These are phyloP conservation scores for Aspergillus thermomutatus DNA, from an alignment of 2,329 filamentous ascomycete species.

Conservation along the genomic window DNA sequence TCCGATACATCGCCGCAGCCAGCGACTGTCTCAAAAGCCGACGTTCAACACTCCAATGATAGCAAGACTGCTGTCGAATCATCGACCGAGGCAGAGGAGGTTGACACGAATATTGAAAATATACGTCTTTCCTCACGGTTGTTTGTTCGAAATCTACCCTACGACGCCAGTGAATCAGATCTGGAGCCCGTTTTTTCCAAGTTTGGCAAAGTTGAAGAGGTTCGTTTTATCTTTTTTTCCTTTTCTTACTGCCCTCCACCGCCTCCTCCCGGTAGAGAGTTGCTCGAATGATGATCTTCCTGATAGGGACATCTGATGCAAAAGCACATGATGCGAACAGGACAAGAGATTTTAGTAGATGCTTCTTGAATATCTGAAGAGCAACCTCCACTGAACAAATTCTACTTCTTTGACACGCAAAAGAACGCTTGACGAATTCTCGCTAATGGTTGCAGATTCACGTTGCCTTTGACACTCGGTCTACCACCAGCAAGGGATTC, in stretches of 20 bases:
- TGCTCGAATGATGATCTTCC: constrained; percentile 83
- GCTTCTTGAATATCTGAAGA: constrained; percentile 80
- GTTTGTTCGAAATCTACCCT: constrained; percentile 86
- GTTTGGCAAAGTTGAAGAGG: constrained; percentile 81
- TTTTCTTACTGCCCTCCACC: constrained; percentile 6
- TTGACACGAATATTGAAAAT: constrained; percentile 52
- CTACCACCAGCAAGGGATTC: constrained; percentile 80
- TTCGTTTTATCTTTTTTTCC: constrained; percentile 51
- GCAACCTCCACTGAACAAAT: constrained; percentile 19
- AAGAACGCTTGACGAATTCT: constrained; percentile 19
- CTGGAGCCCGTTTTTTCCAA: constrained; percentile 65
- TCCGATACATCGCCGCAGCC: constrained; percentile 10
- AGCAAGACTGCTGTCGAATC: constrained; percentile 9
- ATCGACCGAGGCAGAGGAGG: constrained; percentile 12
- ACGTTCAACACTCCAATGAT: constrained; percentile 11
- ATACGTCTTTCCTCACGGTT: constrained; percentile 73
- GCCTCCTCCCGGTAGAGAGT: constrained; percentile 14
- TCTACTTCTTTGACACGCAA: constrained; percentile 22
- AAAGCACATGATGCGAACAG: constrained; percentile 82
- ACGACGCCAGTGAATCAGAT: constrained; percentile 73
- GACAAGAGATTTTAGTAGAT: constrained; percentile 99
- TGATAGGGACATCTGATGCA: constrained; percentile 99
- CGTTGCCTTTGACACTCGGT: constrained; percentile 67
- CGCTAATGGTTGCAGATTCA: constrained; percentile 69
- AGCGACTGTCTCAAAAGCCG: constrained; percentile 7